phyloP scores from a whole-genome alignment of 768 basidiomycete genomes.

The Suillus ampliporus region DNA sequence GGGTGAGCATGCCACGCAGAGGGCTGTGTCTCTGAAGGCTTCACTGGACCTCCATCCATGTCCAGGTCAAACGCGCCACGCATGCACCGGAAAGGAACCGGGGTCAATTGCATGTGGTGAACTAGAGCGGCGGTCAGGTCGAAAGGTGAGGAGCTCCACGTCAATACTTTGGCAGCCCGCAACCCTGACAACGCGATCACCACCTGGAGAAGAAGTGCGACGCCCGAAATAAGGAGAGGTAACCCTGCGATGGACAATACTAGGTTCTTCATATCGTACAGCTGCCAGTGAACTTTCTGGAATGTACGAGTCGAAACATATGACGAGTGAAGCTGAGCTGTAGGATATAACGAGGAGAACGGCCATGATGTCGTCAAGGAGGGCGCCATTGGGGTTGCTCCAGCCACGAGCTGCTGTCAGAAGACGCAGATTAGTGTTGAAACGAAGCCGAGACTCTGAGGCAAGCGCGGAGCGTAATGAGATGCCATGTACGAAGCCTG shows the following conservation, averaged over 20 bases:
- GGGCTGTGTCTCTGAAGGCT: slow-evolving; percentile 23
- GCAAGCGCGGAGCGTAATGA: slow-evolving; percentile 34
- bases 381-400: slow-evolving; percentile 29
- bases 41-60: slow-evolving; percentile 15
- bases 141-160: slow-evolving; percentile 40
- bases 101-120: slow-evolving; percentile 28
- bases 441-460: slow-evolving; percentile 28
- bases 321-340: slow-evolving; percentile 31
- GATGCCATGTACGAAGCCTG: slow-evolving; percentile 34
- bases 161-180: slow-evolving; percentile 28
- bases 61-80: slow-evolving; percentile 20
- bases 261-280: too few relatives aligned
- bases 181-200: slow-evolving; percentile 30
- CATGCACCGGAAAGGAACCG: slow-evolving; percentile 32
- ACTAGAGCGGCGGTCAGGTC: slow-evolving; percentile 37
- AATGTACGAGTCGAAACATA: slow-evolving; percentile 23
- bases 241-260: slow-evolving; percentile 25
- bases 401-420: slow-evolving; percentile 26
- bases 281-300: too few relatives aligned
- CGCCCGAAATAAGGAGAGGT: slow-evolving; percentile 35
- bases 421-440: slow-evolving; percentile 38
- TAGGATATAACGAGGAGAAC: slow-evolving; percentile 37
- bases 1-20: slow-evolving; percentile 36
- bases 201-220: slow-evolving; percentile 28
- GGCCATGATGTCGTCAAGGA: slow-evolving; percentile 28